Evolutionary conservation across 2,329 filamentous ascomycete genomes (phyloP), one percentile per base, ranked within the genome.

Genomic region (Colletotrichum paranaense): DNA sequence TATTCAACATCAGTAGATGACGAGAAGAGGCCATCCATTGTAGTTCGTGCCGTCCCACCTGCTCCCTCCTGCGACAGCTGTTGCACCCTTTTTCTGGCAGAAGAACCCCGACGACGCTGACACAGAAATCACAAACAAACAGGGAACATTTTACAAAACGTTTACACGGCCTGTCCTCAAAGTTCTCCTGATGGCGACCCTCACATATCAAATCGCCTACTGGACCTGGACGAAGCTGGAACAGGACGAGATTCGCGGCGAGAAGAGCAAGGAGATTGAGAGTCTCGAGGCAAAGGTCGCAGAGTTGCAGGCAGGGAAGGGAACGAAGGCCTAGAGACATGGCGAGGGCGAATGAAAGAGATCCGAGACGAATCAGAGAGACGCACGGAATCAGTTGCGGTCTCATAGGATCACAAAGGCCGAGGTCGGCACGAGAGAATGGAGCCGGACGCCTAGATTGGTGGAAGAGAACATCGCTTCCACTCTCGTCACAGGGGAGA

Each of bases 171-270:
- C 94, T 3, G 86, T 96, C 58, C 88, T 90, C 66, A 96, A 95
- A 84, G 91, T 91, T 67, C 89, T 94, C 76, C 87, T 96, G 49
- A 88, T 93, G 79, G 93, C 94, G 67, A 88, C 95, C 68, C 91
- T 94, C 79, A 93, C 92, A 2, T 97, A 96, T 81, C 94, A 97
- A 82, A 78, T 93, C n/a, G 82, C 88, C 16, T 96, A 95, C 83
- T 94, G 90, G 85, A 84, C 84, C 16, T 97, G 94, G 94, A 80
- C 90, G 49, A 94, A 92, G 82, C 86, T 96, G 63, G 94, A 95
- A 81, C 88, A 89, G 42, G 88, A 94, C 67, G 94, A 97, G 83
- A 85, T 89, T 69, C 91, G 88, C 78, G 84, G 84, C 24, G 86
- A 91, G 57, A 89, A 72, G 58, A 32, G 32, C 4, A 55, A 78